Evolutionary conservation across 805 yeast species (phyloP), one percentile per base, ranked within the genome.

Genomic region (Starmerella asiatica): DNA sequence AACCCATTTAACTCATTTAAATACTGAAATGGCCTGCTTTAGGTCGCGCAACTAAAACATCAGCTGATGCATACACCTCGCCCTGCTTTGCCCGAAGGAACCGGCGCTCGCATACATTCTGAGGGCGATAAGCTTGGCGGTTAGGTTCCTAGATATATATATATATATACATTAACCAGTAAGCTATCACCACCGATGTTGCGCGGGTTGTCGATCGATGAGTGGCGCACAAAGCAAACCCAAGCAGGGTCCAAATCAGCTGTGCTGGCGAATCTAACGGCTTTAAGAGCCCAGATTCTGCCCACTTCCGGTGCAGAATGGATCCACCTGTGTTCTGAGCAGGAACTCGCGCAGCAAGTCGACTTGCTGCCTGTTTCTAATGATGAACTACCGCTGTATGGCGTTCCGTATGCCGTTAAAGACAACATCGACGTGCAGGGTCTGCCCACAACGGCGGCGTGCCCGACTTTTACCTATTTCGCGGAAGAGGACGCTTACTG

Each of bases 371-470:
- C 50, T 8, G 47, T 45, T 21, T 39, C 32, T 23, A 24, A 32
- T 20, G 43, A 57, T 46, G 46, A 47, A 7, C 50, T 58, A 14
- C 82, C 84, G 14, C 68, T 88, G 21, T 88, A 76, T 55, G 97
- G 97, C 59, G 97, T 91, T 3, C 98, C 98, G 1, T 71, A 84
- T 33, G 98, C 95, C 14, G 73, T 88, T 34, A 88, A 88, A 59
- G 98, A 88, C 60, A 88, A 91, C 60, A 91, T 88, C 45, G 97
- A 88, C 56, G 96, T 73, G 19, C 71, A 70, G 47, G 81, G 79
- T 4, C 71, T 82, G 48, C 67, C 73, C 23, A 91, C 98, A 9
- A 88, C 98, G 1, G 97, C 94, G 14, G 97, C 94, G 2, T 91
- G 97, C 58, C 95, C 96, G 0, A 69, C 91, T 0, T 88, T 69